Conservation (phyloP, 805 yeast species). For the Torulaspora delbrueckii region DNA sequence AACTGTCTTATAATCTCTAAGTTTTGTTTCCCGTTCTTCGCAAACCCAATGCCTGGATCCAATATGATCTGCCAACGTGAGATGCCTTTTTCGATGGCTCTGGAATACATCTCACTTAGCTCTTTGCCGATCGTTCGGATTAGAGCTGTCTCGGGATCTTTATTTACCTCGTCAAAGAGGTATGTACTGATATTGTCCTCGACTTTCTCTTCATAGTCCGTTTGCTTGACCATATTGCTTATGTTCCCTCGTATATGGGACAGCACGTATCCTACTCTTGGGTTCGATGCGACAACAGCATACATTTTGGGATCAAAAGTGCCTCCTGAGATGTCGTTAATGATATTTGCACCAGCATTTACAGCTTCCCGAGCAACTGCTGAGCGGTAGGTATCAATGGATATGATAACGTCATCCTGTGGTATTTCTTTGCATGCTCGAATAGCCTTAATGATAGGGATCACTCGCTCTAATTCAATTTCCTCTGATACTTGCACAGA, state of each 20-base stretch:
- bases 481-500: constrained; percentile 53
- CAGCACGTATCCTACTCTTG: constrained; percentile 67
- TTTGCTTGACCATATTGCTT: constrained; percentile 58
- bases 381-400: constrained; percentile 85
- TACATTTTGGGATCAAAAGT: constrained; percentile 62
- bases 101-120: constrained; percentile 47
- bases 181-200: constrained; percentile 16
- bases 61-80: constrained; percentile 84
- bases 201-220: constrained; percentile 45
- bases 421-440: constrained; percentile 40
- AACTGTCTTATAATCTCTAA: constrained; percentile 53
- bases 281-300: constrained; percentile 58
- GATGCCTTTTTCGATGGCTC: constrained; percentile 60
- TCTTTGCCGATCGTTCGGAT: constrained; percentile 62
- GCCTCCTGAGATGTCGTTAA: constrained; percentile 89
- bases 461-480: constrained; percentile 67
- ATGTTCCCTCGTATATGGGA: constrained; percentile 86
- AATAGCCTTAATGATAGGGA: constrained; percentile 63
- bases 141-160: constrained; percentile 35
- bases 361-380: constrained; percentile 67
- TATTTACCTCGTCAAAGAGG: constrained; percentile 13
- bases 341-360: constrained; percentile 77
- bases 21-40: constrained; percentile 74
- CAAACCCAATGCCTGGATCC: constrained; percentile 97
- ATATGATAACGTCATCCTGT: constrained; percentile 48